Conservation (phyloP, 257 asterid species). For the Striga asiatica region DNA sequence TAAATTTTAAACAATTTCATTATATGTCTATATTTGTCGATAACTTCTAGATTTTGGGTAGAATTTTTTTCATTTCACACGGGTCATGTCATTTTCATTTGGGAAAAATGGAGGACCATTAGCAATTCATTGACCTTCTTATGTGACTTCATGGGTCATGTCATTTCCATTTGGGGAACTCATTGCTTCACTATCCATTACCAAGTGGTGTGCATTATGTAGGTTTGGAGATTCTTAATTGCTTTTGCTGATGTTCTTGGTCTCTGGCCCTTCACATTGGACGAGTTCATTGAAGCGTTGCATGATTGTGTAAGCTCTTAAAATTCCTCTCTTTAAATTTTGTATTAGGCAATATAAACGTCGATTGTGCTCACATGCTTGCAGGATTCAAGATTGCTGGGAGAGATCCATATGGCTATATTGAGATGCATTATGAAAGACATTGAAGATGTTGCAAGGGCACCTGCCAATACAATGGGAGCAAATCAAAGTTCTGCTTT, state of each 20-base stretch:
- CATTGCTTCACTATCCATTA: slow-evolving; percentile 1
- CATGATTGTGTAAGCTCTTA: slow-evolving; percentile 52
- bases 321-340: slow-evolving; percentile 2
- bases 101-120: too few relatives aligned
- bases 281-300: slow-evolving; percentile 70
- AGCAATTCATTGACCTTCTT: not conserved
- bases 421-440: slow-evolving; percentile 62
- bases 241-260: slow-evolving; percentile 81
- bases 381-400: slow-evolving; percentile 80
- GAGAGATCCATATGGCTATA: slow-evolving; percentile 77
- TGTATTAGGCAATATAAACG: not conserved
- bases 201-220: slow-evolving; percentile 8
- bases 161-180: slow-evolving; percentile 6
- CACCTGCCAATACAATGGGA: slow-evolving; percentile 32
- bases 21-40: too few relatives aligned
- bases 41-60: not conserved
- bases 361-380: not conserved
- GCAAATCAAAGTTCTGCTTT: slow-evolving; percentile 46
- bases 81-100: too few relatives aligned
- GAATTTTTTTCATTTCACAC: too few relatives aligned
- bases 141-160: not conserved
- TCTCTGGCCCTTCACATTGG: slow-evolving; percentile 92
- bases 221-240: slow-evolving; percentile 90
- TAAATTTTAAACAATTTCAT: too few relatives aligned
- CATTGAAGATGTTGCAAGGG: slow-evolving; percentile 73